A percentile compares a stretch with the other conserved stretches of the same genome.
Conservation (phyloP, 257 asterid genomes). For the Phtheirospermum japonicum region DNA sequence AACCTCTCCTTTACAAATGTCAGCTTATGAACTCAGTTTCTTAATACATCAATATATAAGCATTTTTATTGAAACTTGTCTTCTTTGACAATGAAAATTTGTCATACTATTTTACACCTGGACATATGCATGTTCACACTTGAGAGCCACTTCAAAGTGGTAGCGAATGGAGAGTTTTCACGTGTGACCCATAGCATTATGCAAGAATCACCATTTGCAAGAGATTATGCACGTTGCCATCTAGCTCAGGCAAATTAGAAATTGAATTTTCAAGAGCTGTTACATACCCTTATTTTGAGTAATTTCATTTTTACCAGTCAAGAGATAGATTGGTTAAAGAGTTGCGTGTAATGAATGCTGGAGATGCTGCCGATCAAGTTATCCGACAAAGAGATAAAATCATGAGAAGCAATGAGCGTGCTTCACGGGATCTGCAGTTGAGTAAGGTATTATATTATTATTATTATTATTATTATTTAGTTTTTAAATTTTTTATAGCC, state of each 20-base stretch:
- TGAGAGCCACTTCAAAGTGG: not conserved
- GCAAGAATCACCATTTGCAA: conserved; percentile 12
- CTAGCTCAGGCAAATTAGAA: conserved; percentile 6
- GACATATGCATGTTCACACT: conserved; percentile 10
- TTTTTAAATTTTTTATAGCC: conserved; percentile 10
- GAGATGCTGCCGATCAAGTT: conserved; percentile 98
- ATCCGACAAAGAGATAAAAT: conserved; percentile 80
- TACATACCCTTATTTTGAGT: conserved; percentile 25
- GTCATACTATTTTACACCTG: not conserved
- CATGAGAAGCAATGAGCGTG: conserved; percentile 79
- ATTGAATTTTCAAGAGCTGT: conserved; percentile 17
- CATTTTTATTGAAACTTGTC: conserved; percentile 8
- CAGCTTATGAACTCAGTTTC: conserved; percentile 8
- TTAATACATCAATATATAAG: conserved; percentile 1
- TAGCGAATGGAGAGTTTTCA: too few species aligned
- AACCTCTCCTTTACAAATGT: not conserved
- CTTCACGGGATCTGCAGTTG: conserved; percentile 68
- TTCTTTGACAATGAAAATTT: not conserved
- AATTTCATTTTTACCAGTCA: conserved; percentile 47
- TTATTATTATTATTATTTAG: too few species aligned
- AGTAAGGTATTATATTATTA: conserved; percentile 53
- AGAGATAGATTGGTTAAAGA: conserved; percentile 81
- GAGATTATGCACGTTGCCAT: conserved; percentile 13
- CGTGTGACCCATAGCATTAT: not conserved
- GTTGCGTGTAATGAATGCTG: conserved; percentile 89